Base-by-base conservation (phyloP, 148 eudicot species). In the Spergularia bocconei region DNA sequence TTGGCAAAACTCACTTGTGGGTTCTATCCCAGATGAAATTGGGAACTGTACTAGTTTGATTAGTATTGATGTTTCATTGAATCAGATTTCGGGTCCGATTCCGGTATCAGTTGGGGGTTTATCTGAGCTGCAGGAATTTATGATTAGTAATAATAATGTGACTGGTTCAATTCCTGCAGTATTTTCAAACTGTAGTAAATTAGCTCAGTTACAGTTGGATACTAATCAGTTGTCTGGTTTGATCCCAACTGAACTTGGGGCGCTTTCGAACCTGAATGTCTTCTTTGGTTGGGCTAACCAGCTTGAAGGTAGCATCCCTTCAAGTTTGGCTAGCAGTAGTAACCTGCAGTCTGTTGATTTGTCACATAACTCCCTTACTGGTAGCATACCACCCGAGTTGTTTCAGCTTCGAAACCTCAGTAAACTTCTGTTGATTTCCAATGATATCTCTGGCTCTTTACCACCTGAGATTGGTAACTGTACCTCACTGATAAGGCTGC, bases 251-350 rank as follows among this genome's bases (percentile, higher is more conserved):
- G 85, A 85, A 63, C 77, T 91, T 3, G 94, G 97, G 6, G 17
- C 23, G 4, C 72, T 91, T 51, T 63, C 83, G 7, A 82, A 88
- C 19, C 87, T 91, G 0, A 64, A 50, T 57, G 88, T 90, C 59
- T 91, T 91, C 78, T 90, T 91, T 68, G 94, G 92, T 63, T 91
- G 97, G 97, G 80, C 84, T 73, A 91, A 91, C 38, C 88, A 89
- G 82, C 91, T 89, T 41, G 91, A 89, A 79, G 97, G 97, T 6
- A 88, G 84, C 67, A 85, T 91, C 9, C 97, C 97, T 48, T 63
- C 80, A 1, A 81, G 82, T 67, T 82, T 91, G 73, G 86, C 81
- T 53, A 80, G 72, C 68, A 90, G 90, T 69, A 76, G 63, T 54
- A 83, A 70, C 62, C 86, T 91, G 14, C 89, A 88, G 74, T 85